Evolutionary conservation across 2,329 filamentous ascomycete genomes (phyloP).

Genomic region (Fusarium euwallaceae): DNA sequence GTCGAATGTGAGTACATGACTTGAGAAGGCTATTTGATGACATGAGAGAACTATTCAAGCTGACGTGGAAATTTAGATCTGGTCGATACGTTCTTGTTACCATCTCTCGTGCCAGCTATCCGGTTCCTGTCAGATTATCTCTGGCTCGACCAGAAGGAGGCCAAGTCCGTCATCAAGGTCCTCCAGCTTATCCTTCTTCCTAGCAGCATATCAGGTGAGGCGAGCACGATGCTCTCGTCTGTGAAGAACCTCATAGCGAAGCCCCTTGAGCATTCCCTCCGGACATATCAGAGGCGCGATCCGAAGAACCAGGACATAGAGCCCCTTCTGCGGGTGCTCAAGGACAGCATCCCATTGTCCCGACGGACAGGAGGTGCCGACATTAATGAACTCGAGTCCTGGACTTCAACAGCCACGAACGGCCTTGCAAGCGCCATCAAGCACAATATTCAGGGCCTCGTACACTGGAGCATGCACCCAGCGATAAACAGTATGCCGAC

Average conservation of each 20-base stretch:
- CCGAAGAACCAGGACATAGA: conserved; percentile 78
- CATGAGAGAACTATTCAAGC: not conserved
- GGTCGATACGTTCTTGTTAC: conserved; percentile 84
- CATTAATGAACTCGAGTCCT: conserved; percentile 76
- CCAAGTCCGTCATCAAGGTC: conserved; percentile 77
- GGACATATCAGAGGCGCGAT: conserved; percentile 74
- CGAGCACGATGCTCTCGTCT: conserved; percentile 76
- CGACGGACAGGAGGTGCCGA: conserved; percentile 73
- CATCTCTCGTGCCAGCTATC: conserved; percentile 80
- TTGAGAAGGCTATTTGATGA: not conserved
- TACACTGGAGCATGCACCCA: conserved; percentile 75
- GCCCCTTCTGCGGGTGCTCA: conserved; percentile 75
- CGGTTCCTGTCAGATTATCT: conserved; percentile 79
- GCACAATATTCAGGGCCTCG: conserved; percentile 71
- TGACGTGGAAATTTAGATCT: conserved; percentile 65
- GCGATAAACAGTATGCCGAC: conserved; percentile 69
- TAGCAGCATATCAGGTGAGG: conserved; percentile 78
- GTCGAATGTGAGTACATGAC: conserved; percentile 74
- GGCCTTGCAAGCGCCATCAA: conserved; percentile 71
- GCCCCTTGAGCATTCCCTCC: conserved; percentile 75
- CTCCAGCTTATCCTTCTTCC: conserved; percentile 80
- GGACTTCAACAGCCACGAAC: conserved; percentile 68
- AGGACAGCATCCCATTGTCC: conserved; percentile 68
- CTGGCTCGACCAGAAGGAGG: conserved; percentile 74
- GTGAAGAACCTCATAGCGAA: conserved; percentile 80